Evolutionary conservation across 2,329 filamentous ascomycete genomes (phyloP), one percentile per base, ranked within the genome.

Genomic region (Colletotrichum sp.): DNA sequence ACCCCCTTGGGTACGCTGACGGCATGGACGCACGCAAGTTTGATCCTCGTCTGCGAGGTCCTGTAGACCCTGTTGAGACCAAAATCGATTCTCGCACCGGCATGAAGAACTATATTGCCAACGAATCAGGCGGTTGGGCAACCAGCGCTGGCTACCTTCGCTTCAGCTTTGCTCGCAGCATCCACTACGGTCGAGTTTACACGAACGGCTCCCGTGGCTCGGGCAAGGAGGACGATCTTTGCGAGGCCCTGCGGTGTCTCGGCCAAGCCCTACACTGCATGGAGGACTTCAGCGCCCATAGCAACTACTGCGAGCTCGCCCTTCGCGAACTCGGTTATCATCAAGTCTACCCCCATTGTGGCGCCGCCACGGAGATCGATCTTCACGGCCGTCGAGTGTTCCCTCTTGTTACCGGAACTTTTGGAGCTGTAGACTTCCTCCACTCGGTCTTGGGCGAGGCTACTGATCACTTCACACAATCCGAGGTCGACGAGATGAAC

Each of bases 71-170:
- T 6, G 84, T 90, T 55, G 95, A 97, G 81, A 91, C 94, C 24
- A 92, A 94, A 75, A 90, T 97, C 72, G 95, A 97, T 80, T 86
- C 86, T 38, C 86, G 90, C 7, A 97, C 95, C 1, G 96, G 96
- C n/a, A 98, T 99, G 96, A 99, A 98, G 85, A 98, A 98, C 83
- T 99, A 99, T 84, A 98, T 99, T 79, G 93, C 96, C 75, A 98
- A 98, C 81, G 96, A 98, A 83, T 88, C 86, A 16, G 95, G 96
- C 6, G 90, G 91, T 55, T 98, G 96, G 94, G 95, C 96, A 2
- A 99, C 97, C 24, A 98, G 96, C 77, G 88, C 94, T 9, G 96
- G 94, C 52, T 98, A 96, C 81, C 89, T 98, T 75, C 92, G 93
- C 79, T 95, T 92, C 84, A 96, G 94, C 79, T 88, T 97, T 76